Base-by-base conservation (phyloP, 495 filamentous ascomycete genomes). In the Ascobolus immersus region DNA sequence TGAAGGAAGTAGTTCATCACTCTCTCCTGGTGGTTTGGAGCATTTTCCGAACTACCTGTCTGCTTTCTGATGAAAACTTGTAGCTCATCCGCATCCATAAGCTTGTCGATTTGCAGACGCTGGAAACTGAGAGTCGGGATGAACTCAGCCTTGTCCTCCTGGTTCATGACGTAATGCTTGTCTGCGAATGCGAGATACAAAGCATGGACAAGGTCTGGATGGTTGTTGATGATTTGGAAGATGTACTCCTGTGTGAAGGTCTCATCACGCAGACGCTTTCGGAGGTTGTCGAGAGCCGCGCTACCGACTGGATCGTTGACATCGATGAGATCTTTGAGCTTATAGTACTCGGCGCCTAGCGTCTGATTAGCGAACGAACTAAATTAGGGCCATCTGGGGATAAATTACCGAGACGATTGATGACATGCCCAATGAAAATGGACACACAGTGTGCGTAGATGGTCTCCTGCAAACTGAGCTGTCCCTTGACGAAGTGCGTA, bases 211-310 rank as follows among this genome's bases (percentile, higher is more conserved):
- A 96, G 61, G 17, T 75, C 70, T 0, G 86, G 84, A 52, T 94
- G 81, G 32, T 76, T 73, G 52, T 70, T 71, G 58, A 94, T 91
- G 52, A 94, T 93, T 57, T 94, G 82, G 11, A 78, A 69, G 44
- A 96, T 93, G 51, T 94, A 96, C 49, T 90, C 89, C 5, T 82
- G 73, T 2, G 86, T 96, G 54, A 96, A 96, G 0, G 86, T 96
- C 54, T 96, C 89, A 1, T 76, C 82, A 41, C 86, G 73, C 32
- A 96, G 66, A 33, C 86, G 73, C 44, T 80, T 78, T 67, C 94
- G 94, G 52, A 96, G 73, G 57, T 90, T 93, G 11, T 78, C 76
- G 21, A 96, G 66, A 47, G 92, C 67, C 54, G 92, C 82, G 1
- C 74, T 77, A 47, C 94, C 82, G 1, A 67, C 62, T 42, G 68